Evolutionary conservation across 768 basidiomycete species (phyloP).

Genomic region (Pisolithus microcarpus): DNA sequence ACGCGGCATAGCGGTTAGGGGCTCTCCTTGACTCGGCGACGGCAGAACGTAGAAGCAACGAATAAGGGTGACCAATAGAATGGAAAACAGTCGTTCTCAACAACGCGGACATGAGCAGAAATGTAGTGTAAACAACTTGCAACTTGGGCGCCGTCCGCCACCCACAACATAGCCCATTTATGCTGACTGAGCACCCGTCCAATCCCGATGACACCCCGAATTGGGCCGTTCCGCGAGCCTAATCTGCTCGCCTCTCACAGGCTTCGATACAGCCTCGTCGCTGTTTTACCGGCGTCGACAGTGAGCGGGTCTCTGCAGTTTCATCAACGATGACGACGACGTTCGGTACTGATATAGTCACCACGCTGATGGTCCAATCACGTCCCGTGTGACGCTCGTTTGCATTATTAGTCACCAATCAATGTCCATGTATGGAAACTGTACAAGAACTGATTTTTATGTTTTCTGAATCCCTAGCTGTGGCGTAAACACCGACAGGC

Average conservation of each 20-base stretch:
- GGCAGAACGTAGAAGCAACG: constrained; percentile 7
- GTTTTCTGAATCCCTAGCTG: not conserved
- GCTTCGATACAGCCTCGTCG: not conserved
- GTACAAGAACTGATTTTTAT: constrained; percentile 1
- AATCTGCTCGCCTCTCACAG: not conserved
- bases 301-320: too few species aligned
- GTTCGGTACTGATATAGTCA: too few species aligned
- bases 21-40: constrained; percentile 4
- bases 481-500: too few species aligned
- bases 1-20: constrained; percentile 1
- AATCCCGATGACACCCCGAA: constrained; percentile 16
- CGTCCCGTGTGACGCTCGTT: too few species aligned
- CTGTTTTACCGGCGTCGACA: not conserved
- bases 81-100: constrained; percentile 1
- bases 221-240: constrained; percentile 4
- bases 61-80: constrained; percentile 6
- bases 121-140: not conserved
- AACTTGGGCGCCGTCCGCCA: not conserved
- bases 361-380: not conserved
- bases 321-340: not conserved
- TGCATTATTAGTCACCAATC: constrained; percentile 2
- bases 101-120: constrained; percentile 3
- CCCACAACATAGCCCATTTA: constrained; percentile 14
- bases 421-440: constrained; percentile 5
- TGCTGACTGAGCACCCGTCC: constrained; percentile 13